Conservation (phyloP, 805 yeast genomes). For the Kuraishia piskuri region DNA sequence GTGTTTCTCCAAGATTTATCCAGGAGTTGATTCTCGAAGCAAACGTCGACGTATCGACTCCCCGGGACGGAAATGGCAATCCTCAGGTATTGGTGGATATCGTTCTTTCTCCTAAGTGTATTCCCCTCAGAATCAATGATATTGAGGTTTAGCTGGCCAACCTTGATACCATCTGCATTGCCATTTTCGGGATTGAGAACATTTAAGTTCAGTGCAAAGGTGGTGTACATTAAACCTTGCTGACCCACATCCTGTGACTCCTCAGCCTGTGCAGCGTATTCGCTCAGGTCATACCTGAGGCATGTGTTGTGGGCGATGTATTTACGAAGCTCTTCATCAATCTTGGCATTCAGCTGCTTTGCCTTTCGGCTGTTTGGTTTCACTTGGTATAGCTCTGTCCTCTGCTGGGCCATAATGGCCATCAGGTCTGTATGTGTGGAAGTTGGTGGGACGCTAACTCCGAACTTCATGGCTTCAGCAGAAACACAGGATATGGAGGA, state of each 20-base stretch:
- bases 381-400: neutral
- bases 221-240: neutral
- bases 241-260: neutral
- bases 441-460: conserved; percentile 1
- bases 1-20: conserved; percentile 21
- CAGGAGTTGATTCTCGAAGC: conserved; percentile 20
- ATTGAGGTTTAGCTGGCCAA: conserved; percentile 18
- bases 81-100: conserved; percentile 8
- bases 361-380: neutral
- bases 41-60: conserved; percentile 16
- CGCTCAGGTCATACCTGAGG: neutral
- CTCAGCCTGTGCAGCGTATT: neutral
- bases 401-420: neutral
- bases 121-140: conserved; percentile 19
- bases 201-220: neutral
- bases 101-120: conserved; percentile 16
- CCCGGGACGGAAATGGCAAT: conserved; percentile 17
- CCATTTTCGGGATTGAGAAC: neutral
- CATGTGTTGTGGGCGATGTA: neutral
- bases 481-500: neutral
- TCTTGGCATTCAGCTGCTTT: neutral
- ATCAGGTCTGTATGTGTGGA: neutral
- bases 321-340: neutral
- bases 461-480: neutral
- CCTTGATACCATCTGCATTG: conserved; percentile 9